These are phyloP conservation scores for Misopates orontium DNA, from an alignment of 257 asterid species.

Conservation along the genomic window DNA sequence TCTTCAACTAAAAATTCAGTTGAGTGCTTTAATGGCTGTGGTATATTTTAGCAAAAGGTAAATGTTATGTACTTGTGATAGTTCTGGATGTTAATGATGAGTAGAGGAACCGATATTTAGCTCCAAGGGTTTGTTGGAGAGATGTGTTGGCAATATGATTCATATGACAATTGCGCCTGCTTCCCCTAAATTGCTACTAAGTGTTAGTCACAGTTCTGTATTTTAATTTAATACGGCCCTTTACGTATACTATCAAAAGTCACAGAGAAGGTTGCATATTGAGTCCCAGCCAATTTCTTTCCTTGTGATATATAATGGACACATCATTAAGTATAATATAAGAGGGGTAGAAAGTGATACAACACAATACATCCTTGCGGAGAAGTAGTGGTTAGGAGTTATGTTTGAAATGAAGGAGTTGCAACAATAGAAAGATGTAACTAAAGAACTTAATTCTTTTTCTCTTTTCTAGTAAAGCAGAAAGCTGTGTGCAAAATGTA, in stretches of 20 bases:
- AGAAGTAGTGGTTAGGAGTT: no score
- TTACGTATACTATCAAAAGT: neutral
- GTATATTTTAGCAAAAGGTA: neutral
- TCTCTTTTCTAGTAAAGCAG: neutral
- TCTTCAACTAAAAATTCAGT: neutral
- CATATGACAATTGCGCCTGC: no score
- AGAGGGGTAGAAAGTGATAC: neutral
- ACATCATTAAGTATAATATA: no score
- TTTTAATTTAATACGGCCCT: neutral
- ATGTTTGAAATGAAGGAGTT: neutral
- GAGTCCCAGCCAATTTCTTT: neutral
- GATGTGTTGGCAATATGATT: no score
- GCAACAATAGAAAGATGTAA: neutral
- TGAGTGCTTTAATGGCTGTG: neutral
- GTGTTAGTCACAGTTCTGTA: neutral
- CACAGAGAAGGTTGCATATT: neutral
- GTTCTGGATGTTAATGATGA: neutral
- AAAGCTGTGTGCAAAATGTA: neutral
- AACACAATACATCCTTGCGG: neutral
- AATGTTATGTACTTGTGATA: neutral
- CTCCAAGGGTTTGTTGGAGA: conserved; percentile 61
- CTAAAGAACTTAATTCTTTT: neutral
- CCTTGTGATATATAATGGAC: neutral
- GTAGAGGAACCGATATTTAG: conserved; percentile 6
- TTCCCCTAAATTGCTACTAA: no score